Percentiles rank a stretch among this genome's conserved stretches.
These are phyloP conservation scores for Kwoniella dejecticola DNA, from an alignment of 768 basidiomycete genomes.

Conservation along the genomic window DNA sequence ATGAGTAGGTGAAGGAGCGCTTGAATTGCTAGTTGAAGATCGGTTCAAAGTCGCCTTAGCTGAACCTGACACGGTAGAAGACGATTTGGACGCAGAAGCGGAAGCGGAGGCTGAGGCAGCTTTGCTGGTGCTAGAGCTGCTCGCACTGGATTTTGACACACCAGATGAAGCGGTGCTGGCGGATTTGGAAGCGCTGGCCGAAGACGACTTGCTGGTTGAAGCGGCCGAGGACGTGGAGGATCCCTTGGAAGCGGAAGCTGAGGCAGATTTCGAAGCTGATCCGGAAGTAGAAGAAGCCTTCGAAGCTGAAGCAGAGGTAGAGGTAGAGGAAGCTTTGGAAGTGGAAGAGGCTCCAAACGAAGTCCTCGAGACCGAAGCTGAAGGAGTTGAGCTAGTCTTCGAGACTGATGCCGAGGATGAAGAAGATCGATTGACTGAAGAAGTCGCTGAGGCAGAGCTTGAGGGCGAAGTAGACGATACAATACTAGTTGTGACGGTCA, in stretches of 20 bases:
- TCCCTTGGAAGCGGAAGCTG: constrained; percentile 2
- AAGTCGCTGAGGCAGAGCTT: not conserved
- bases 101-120: constrained; percentile 20
- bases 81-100: not conserved
- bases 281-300: not conserved
- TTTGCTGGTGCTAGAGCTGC: constrained; percentile 7
- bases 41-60: constrained; percentile 11
- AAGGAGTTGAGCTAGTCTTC: constrained; percentile 1
- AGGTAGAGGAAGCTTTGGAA: not conserved
- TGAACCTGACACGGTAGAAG: not conserved
- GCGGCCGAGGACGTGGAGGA: not conserved
- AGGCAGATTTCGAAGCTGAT: not conserved
- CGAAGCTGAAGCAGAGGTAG: constrained; percentile 2
- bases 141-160: constrained; percentile 9
- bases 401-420: constrained; percentile 1
- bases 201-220: not conserved
- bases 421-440: constrained; percentile 6
- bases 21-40: constrained; percentile 5
- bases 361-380: constrained; percentile 4
- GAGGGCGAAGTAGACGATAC: constrained; percentile 12
- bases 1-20: constrained; percentile 2
- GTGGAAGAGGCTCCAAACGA: not conserved
- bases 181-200: not conserved
- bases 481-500: constrained; percentile 7
- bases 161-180: not conserved